phyloP scores from a whole-genome alignment of 495 filamentous ascomycete genomes.

The Neurospora sp. region DNA sequence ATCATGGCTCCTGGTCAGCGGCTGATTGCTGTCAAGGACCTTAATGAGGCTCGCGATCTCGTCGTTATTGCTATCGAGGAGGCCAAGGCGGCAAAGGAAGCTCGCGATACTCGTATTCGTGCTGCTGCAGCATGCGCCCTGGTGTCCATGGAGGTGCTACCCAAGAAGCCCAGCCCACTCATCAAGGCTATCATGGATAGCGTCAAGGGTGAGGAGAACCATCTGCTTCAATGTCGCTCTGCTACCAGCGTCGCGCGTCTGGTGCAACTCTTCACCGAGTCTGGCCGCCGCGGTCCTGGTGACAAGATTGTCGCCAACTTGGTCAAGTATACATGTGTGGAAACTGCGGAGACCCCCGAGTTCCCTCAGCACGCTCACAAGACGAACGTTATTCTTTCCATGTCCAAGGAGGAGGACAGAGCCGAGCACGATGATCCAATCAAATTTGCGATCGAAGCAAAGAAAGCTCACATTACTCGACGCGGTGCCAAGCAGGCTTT shows the following conservation, averaged over 20 bases:
- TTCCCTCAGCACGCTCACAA: constrained; percentile 69
- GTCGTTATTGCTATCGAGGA: constrained; percentile 64
- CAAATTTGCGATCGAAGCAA: constrained; percentile 77
- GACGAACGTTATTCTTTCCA: constrained; percentile 71
- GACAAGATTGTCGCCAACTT: constrained; percentile 92
- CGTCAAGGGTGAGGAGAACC: constrained; percentile 87
- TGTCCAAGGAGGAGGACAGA: constrained; percentile 94
- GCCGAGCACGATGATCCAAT: constrained; percentile 84
- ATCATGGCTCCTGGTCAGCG: constrained; percentile 72
- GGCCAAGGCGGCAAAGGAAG: constrained; percentile 64
- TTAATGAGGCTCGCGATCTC: constrained; percentile 62
- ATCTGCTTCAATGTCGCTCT: constrained; percentile 82
- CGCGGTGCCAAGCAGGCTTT: constrained; percentile 91
- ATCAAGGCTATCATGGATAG: constrained; percentile 98
- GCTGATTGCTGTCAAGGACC: constrained; percentile 61
- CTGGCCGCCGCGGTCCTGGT: constrained; percentile 66
- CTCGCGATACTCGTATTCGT: constrained; percentile 75
- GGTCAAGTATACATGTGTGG: constrained; percentile 92
- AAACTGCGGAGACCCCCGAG: constrained; percentile 94
- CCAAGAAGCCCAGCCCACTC: constrained; percentile 80
- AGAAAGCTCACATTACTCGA: constrained; percentile 74
- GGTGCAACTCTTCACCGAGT: constrained; percentile 73
- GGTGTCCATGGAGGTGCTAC: constrained; percentile 72
- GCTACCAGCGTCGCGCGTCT: constrained; percentile 70
- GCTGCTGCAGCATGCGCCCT: constrained; percentile 81